Conservation (phyloP, 2,329 filamentous ascomycete genomes). For the Teratosphaeria nubilosa region DNA sequence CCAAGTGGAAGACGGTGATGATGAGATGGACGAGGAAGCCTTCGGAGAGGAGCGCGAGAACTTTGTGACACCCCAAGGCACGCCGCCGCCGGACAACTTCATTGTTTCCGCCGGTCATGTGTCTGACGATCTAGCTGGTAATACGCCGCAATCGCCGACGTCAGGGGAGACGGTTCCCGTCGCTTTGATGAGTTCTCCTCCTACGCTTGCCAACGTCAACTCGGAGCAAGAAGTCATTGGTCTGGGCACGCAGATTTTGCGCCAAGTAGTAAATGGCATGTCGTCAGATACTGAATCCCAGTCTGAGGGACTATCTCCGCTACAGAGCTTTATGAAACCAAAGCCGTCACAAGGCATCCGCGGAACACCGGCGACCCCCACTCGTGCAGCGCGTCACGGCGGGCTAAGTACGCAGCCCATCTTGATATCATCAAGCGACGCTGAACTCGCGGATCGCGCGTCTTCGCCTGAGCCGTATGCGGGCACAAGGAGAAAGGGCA, state of each 20-base stretch:
- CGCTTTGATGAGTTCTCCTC: not conserved
- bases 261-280: not conserved
- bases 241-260: not conserved
- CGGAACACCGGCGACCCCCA: not conserved
- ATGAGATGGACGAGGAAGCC: not conserved
- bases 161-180: not conserved
- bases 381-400: not conserved
- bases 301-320: not conserved
- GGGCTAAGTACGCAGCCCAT: slow-evolving; percentile 1
- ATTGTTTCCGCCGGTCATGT: not conserved
- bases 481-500: not conserved
- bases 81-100: not conserved
- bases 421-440: slow-evolving; percentile 1
- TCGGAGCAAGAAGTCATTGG: not conserved
- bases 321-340: not conserved
- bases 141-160: not conserved
- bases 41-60: slow-evolving; percentile 7
- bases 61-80: slow-evolving; percentile 9
- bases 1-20: not conserved
- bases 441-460: not conserved
- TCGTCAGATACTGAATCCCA: not conserved
- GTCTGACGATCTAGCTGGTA: not conserved
- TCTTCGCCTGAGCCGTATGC: not conserved
- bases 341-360: not conserved
- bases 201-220: not conserved